phyloP scores from a whole-genome alignment of 1,284 basidiomycete species.

The Earliella scabrosa region DNA sequence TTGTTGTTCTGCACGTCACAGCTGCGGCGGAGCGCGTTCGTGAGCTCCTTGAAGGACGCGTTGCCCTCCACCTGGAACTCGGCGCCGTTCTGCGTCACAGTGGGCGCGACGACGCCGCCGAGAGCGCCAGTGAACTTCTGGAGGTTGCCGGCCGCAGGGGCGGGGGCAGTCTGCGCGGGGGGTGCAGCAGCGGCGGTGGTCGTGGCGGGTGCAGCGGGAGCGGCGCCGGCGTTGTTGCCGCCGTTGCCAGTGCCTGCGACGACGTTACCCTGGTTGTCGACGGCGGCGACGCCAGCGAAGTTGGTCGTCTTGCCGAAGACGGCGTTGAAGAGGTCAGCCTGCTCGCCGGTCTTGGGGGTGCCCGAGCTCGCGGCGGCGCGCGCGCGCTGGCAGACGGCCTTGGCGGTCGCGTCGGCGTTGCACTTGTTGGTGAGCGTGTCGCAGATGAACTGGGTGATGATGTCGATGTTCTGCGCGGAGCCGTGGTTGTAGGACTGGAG shows the following conservation, averaged over 20 bases:
- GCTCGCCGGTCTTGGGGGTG: constrained; percentile 49
- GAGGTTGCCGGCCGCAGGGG: constrained; percentile 44
- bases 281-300: constrained; percentile 31
- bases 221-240: constrained; percentile 5
- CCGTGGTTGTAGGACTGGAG: constrained; percentile 51
- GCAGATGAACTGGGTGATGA: constrained; percentile 61
- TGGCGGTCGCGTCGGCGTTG: constrained; percentile 54
- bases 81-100: constrained; percentile 48
- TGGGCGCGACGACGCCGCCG: constrained; percentile 49
- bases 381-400: constrained; percentile 50
- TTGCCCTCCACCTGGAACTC: constrained; percentile 52
- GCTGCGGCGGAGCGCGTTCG: constrained; percentile 56
- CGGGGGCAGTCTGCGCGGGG: constrained; percentile 21
- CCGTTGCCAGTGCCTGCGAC: constrained; percentile 19
- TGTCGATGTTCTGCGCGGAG: constrained; percentile 56
- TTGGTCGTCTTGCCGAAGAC: constrained; percentile 51
- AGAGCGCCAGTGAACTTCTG: constrained; percentile 62
- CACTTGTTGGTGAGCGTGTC: constrained; percentile 56
- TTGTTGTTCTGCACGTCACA: constrained; percentile 65
- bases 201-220: constrained; percentile 23
- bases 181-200: constrained; percentile 17
- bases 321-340: constrained; percentile 64
- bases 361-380: constrained; percentile 46
- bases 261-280: constrained; percentile 34
- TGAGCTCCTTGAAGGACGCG: constrained; percentile 52